Evolutionary conservation across 495 filamentous ascomycete species (phyloP).

Genomic region (Amorphotheca resinae): DNA sequence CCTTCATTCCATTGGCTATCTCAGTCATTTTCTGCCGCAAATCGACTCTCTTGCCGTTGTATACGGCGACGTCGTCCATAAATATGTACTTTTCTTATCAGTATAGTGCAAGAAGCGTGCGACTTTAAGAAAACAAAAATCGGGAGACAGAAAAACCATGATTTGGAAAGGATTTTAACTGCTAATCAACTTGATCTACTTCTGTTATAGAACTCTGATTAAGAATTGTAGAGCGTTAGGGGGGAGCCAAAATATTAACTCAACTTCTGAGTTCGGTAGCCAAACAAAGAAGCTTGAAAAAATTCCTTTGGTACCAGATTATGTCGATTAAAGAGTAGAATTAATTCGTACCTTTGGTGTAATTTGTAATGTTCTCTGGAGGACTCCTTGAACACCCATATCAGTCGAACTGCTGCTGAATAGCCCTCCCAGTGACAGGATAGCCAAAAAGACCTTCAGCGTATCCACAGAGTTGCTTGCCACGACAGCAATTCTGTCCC

Average conservation of each 20-base stretch:
- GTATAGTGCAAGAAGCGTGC: too few relatives aligned
- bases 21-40: conserved; percentile 58
- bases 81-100: conserved; percentile 43
- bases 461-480: conserved; percentile 65
- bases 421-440: conserved; percentile 52
- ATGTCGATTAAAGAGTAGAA: too few relatives aligned
- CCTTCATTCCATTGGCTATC: conserved; percentile 46
- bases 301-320: too few relatives aligned
- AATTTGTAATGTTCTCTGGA: conserved; percentile 62
- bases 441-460: conserved; percentile 49
- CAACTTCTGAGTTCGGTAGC: too few relatives aligned
- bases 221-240: too few relatives aligned
- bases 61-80: conserved; percentile 64
- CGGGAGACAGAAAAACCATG: neutral
- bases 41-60: conserved; percentile 66
- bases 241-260: too few relatives aligned
- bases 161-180: too few relatives aligned
- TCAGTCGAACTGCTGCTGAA: conserved; percentile 65
- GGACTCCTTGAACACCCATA: conserved; percentile 64
- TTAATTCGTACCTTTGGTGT: conserved; percentile 34
- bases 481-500: conserved; percentile 61
- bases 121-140: too few relatives aligned
- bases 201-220: too few relatives aligned
- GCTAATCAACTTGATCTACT: too few relatives aligned
- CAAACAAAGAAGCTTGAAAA: too few relatives aligned